phyloP scores from a whole-genome alignment of 2,329 filamentous ascomycete genomes.

The Beauveria varroae region DNA sequence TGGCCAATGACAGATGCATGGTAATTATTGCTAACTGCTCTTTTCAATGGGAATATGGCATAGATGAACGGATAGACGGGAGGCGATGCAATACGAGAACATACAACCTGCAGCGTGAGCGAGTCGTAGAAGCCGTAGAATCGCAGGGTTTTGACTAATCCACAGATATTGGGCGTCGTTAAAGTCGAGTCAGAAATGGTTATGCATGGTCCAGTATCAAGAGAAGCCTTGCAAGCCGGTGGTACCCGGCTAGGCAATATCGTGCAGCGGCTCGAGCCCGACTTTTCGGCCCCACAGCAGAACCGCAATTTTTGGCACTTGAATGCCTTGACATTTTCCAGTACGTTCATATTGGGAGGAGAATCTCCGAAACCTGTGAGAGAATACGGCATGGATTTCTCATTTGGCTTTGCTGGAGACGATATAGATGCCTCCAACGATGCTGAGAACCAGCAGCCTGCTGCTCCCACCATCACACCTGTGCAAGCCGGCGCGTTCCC shows the following conservation, averaged over 20 bases:
- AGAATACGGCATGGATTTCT: conserved; percentile 39
- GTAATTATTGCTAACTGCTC: neutral
- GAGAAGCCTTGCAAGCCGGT: neutral
- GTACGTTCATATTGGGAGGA: neutral
- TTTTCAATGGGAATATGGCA: neutral
- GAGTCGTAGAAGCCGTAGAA: neutral
- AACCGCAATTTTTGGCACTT: neutral
- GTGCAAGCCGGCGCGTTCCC: conserved; percentile 47
- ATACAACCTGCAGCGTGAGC: neutral
- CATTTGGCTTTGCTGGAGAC: conserved; percentile 56
- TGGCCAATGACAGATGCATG: conserved; percentile 22
- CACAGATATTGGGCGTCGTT: neutral
- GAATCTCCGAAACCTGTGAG: neutral
- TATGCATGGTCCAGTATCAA: neutral
- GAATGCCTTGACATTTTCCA: neutral
- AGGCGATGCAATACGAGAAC: neutral
- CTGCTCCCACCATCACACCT: neutral
- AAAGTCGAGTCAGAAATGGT: neutral
- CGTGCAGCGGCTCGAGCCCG: neutral
- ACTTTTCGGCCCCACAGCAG: conserved; percentile 10
- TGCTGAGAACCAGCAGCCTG: conserved; percentile 18
- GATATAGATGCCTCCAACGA: conserved; percentile 50
- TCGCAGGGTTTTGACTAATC: neutral
- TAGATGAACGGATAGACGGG: neutral
- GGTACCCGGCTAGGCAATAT: no score